A percentile compares a stretch with the other conserved stretches of the same genome.
Conservation (phyloP, 805 yeast species). For the Kluyveromyces siamensis region DNA sequence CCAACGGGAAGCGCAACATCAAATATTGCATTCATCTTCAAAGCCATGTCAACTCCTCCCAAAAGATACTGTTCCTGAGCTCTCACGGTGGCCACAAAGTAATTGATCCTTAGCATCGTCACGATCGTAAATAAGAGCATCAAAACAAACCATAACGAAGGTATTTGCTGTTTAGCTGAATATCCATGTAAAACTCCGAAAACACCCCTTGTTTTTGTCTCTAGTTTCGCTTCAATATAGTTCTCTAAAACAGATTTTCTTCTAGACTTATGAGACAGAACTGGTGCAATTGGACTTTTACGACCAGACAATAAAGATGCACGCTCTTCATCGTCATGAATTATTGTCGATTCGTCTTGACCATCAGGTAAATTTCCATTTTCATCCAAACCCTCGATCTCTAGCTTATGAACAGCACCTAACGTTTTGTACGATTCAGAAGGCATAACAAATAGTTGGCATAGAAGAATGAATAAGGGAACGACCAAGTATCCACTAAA, state of each 20-base stretch:
- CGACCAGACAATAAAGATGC: constrained; percentile 21
- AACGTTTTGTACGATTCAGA: constrained; percentile 61
- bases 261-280: constrained; percentile 13
- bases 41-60: constrained; percentile 42
- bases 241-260: constrained; percentile 57
- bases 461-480: constrained; percentile 65
- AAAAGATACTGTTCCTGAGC: constrained; percentile 74
- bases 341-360: constrained; percentile 33
- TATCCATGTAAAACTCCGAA: constrained; percentile 74
- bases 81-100: constrained; percentile 82
- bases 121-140: constrained; percentile 75
- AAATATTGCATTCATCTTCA: constrained; percentile 58
- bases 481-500: constrained; percentile 62
- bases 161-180: constrained; percentile 40
- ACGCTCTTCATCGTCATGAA: constrained; percentile 36
- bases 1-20: constrained; percentile 86
- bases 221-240: constrained; percentile 49
- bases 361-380: constrained; percentile 42
- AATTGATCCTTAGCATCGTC: constrained; percentile 87
- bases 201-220: constrained; percentile 47
- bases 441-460: constrained; percentile 80
- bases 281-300: constrained; percentile 3
- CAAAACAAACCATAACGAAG: constrained; percentile 60
- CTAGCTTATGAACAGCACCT: constrained; percentile 57
- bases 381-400: constrained; percentile 68